Percentiles rank a stretch among this genome's conserved stretches.
Conservation (phyloP, 768 basidiomycete species). For the Vararia minispora region DNA sequence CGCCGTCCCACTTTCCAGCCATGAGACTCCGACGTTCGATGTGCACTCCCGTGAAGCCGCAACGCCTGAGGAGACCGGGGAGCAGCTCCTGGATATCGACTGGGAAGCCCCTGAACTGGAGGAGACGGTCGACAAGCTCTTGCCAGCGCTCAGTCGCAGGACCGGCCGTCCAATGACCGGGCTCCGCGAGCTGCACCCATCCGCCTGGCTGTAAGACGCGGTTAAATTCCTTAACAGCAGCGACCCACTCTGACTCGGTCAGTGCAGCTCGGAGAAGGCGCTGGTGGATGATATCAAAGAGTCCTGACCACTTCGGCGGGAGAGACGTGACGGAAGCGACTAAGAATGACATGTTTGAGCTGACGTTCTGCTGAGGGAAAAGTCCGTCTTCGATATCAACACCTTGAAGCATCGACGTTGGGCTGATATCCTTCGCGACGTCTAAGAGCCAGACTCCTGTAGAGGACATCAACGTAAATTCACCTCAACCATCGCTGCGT, state of each 20-base stretch:
- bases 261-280: slow-evolving; percentile 22
- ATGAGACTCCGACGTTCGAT: slow-evolving; percentile 14
- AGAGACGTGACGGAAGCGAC: slow-evolving; percentile 18
- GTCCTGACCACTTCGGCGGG: slow-evolving; percentile 20
- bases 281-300: slow-evolving; percentile 23
- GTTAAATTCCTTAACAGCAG: slow-evolving; percentile 18
- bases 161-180: slow-evolving; percentile 8
- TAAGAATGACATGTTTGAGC: too few relatives aligned
- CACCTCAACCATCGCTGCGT: too few relatives aligned
- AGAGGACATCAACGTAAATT: neutral
- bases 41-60: slow-evolving; percentile 18
- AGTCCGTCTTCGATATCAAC: slow-evolving; percentile 11
- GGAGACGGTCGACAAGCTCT: slow-evolving; percentile 1
- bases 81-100: slow-evolving; percentile 4
- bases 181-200: slow-evolving; percentile 22
- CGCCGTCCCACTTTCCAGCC: slow-evolving; percentile 18
- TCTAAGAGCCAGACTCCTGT: slow-evolving; percentile 14
- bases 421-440: slow-evolving; percentile 3
- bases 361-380: slow-evolving; percentile 12
- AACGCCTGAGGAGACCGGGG: slow-evolving; percentile 17
- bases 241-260: slow-evolving; percentile 19
- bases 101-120: slow-evolving; percentile 2
- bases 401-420: slow-evolving; percentile 7
- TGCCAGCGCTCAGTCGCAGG: slow-evolving; percentile 5
- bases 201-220: slow-evolving; percentile 24